Base-by-base conservation (phyloP, 306 rosid species). In the Chamaecrista fasciculata region DNA sequence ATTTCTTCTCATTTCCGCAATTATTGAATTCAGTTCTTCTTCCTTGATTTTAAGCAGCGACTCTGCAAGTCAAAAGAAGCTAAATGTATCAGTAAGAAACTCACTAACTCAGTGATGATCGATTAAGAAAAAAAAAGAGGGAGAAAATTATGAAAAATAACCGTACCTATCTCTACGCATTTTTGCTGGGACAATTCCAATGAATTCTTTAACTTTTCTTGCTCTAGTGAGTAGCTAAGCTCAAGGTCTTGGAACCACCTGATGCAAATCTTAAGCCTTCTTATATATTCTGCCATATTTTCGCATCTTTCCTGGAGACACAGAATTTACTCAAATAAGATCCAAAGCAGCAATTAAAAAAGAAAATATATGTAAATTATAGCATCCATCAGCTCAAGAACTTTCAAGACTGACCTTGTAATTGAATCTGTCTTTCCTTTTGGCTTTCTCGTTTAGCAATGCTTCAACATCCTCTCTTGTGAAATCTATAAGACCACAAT, bases 211-310 rank as follows among this genome's bases (percentile, higher is more conserved):
- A 94, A 62, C 82, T 80, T 91, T 64, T 89, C 91, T 40, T 87
- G 97, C 89, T 88, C 96, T 1, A 89, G 63, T 5, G 92, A 79
- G 82, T 88, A 94, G 82, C 84, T 80, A 46, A 73, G 82, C 70
- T 94, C 99, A 21, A 91, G 83, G 77, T 94, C 99, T 91, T 94
- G 99, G 75, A 94, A 89, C 97, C 97, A 94, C 78, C 73, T 94
- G 62, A 91, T 79, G 79, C 97, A 91, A 70, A 89, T 80, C 78
- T 89, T 94, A 58, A 94, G 92, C 95, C 92, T 89, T 76, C 68
- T 94, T 62, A 94, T 87, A 73, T 94, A 94, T 46, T 94, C 96
- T 61, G 85, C 78, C 91, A 91, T 82, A 49, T 80, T 81, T 63
- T 94, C 99, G 78, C 99, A 94, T 85, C 90, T 89, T 82, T 94